These are phyloP conservation scores for Taiwanofungus camphoratus DNA, from an alignment of 1,284 basidiomycete genomes.

Conservation along the genomic window DNA sequence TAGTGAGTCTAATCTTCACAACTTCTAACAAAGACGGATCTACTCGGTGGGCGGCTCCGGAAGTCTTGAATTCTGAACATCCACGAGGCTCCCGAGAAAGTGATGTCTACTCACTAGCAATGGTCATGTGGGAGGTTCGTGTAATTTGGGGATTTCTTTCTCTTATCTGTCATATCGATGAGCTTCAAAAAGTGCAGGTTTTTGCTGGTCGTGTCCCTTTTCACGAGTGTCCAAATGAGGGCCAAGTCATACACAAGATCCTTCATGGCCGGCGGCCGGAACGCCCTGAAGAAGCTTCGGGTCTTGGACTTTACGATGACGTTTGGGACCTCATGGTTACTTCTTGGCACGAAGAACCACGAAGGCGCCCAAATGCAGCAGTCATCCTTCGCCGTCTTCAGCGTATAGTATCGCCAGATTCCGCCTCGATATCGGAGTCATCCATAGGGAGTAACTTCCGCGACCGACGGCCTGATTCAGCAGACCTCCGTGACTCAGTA, in stretches of 20 bases:
- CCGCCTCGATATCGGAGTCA: too few relatives aligned
- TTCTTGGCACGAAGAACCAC: constrained; percentile 1
- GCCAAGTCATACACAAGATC: constrained; percentile 1
- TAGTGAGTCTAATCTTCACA: background rate
- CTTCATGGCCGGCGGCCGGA: background rate
- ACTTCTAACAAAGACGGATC: background rate
- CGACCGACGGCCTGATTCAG: too few relatives aligned
- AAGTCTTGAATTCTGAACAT: constrained; percentile 2
- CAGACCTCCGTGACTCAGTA: too few relatives aligned
- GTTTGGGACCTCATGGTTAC: constrained; percentile 1
- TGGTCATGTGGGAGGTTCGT: constrained; percentile 6
- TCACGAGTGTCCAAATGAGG: background rate
- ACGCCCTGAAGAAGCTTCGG: background rate
- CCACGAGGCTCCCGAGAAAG: background rate
- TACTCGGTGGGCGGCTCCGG: constrained; percentile 3
- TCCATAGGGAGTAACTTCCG: too few relatives aligned
- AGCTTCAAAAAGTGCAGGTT: too few relatives aligned
- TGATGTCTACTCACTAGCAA: background rate
- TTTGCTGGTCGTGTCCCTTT: constrained; percentile 4
- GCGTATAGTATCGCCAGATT: too few relatives aligned
- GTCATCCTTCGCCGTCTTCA: too few relatives aligned
- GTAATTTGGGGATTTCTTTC: background rate
- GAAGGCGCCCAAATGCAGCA: background rate
- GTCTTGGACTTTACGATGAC: background rate
- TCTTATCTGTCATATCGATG: background rate